A percentile compares a stretch with the other conserved stretches of the same genome.
These are phyloP conservation scores for Penicillium sp. DNA, from an alignment of 2,329 filamentous ascomycete genomes.

Conservation along the genomic window DNA sequence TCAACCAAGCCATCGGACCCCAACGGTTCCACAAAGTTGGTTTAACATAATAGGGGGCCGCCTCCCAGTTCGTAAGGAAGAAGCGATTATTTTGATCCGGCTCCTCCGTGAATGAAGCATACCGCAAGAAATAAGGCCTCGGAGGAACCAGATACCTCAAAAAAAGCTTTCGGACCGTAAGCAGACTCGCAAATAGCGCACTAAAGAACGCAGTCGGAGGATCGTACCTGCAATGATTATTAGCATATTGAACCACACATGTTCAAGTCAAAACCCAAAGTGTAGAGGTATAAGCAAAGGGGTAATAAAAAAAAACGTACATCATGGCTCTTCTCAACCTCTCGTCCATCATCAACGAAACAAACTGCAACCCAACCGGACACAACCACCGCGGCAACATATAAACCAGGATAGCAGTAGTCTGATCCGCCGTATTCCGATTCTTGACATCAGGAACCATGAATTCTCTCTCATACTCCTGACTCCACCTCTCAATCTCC, in stretches of 20 bases:
- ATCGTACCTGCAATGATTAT: constrained; percentile 36
- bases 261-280: neutral
- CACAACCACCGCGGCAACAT: constrained; percentile 50
- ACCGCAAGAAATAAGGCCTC: constrained; percentile 46
- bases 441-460: constrained; percentile 58
- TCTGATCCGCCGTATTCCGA: constrained; percentile 55
- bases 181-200: constrained; percentile 45
- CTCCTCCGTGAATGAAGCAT: constrained; percentile 41
- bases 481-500: constrained; percentile 51
- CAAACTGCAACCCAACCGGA: constrained; percentile 49
- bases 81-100: constrained; percentile 57
- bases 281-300: neutral
- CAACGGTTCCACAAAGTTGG: constrained; percentile 61
- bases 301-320: constrained; percentile 40
- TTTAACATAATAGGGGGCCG: constrained; percentile 64
- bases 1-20: constrained; percentile 56
- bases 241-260: neutral
- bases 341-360: constrained; percentile 63
- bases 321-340: constrained; percentile 64
- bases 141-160: constrained; percentile 62
- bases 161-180: constrained; percentile 55
- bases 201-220: constrained; percentile 35
- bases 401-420: constrained; percentile 61
- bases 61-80: constrained; percentile 53
- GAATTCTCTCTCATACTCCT: constrained; percentile 56